A percentile compares a stretch with the other conserved stretches of the same genome.
These are phyloP conservation scores for Geranium incanum DNA, from an alignment of 441 rosid genomes.

Conservation along the genomic window DNA sequence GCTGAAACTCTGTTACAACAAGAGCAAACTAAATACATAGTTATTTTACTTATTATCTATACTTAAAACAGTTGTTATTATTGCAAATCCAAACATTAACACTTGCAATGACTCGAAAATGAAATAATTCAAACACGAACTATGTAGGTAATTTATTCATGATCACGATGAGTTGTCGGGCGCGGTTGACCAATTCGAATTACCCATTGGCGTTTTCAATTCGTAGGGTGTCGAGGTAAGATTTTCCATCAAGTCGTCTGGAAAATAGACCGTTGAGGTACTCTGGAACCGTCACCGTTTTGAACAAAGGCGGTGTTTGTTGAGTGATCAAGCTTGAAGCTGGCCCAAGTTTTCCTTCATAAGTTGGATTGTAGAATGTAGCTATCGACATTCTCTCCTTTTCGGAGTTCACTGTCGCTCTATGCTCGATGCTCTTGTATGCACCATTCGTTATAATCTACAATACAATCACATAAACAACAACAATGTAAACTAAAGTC, in stretches of 20 bases:
- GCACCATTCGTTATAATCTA: slow-evolving; percentile 38
- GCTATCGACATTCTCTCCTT: slow-evolving; percentile 41
- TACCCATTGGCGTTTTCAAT: slow-evolving; percentile 7
- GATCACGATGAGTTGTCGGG: background rate
- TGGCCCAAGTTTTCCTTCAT: slow-evolving; percentile 29
- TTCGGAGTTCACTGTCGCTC: slow-evolving; percentile 28
- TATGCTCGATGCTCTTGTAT: slow-evolving; percentile 33
- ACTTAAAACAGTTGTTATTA: too few species aligned
- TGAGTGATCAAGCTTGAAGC: slow-evolving; percentile 26
- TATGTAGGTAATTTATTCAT: too few species aligned
- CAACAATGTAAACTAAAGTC: background rate
- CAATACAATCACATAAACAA: background rate
- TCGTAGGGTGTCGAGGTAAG: slow-evolving; percentile 30
- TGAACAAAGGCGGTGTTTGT: slow-evolving; percentile 25
- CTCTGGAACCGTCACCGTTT: slow-evolving; percentile 20
- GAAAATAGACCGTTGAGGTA: slow-evolving; percentile 26
- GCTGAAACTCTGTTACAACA: too few species aligned
- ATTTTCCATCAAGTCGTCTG: slow-evolving; percentile 28
- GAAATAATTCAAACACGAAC: too few species aligned
- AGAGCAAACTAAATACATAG: too few species aligned
- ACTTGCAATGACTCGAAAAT: too few species aligned
- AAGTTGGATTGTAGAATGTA: slow-evolving; percentile 24
- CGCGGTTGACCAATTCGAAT: background rate
- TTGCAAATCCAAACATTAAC: too few species aligned
- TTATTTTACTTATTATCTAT: too few species aligned